phyloP scores from a whole-genome alignment of 148 eudicot species.

The Drosera capensis region DNA sequence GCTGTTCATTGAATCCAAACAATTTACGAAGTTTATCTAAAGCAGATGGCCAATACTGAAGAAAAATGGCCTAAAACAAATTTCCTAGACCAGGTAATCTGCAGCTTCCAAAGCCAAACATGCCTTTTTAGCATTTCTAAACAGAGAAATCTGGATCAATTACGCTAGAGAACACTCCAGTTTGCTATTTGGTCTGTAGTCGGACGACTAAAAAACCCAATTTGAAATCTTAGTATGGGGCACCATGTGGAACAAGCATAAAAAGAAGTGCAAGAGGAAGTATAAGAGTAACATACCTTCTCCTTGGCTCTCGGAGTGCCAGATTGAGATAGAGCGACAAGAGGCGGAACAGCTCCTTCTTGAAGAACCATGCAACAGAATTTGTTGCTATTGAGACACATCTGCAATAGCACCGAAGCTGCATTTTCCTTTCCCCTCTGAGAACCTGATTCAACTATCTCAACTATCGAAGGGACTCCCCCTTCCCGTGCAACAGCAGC shows the following conservation, averaged over 20 bases:
- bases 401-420: conserved; percentile 63
- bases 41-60: no score
- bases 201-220: not conserved
- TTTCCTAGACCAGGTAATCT: no score
- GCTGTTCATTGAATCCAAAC: no score
- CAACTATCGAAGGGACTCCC: conserved; percentile 68
- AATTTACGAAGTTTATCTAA: no score
- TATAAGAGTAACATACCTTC: conserved; percentile 36
- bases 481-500: conserved; percentile 54
- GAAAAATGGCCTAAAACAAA: no score
- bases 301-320: conserved; percentile 89
- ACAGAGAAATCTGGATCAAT: no score
- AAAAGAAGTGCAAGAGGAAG: not conserved
- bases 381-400: conserved; percentile 60
- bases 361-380: conserved; percentile 70
- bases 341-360: conserved; percentile 99
- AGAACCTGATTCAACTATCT: conserved; percentile 72
- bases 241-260: not conserved
- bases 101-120: no score
- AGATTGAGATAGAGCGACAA: conserved; percentile 77
- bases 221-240: not conserved
- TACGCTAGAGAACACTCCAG: no score
- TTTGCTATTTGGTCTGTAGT: no score
- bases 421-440: conserved; percentile 92
- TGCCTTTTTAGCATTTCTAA: no score